Evolutionary conservation across 768 basidiomycete species (phyloP), one percentile per base, ranked within the genome.

Genomic region (Lyophyllum shimeji): DNA sequence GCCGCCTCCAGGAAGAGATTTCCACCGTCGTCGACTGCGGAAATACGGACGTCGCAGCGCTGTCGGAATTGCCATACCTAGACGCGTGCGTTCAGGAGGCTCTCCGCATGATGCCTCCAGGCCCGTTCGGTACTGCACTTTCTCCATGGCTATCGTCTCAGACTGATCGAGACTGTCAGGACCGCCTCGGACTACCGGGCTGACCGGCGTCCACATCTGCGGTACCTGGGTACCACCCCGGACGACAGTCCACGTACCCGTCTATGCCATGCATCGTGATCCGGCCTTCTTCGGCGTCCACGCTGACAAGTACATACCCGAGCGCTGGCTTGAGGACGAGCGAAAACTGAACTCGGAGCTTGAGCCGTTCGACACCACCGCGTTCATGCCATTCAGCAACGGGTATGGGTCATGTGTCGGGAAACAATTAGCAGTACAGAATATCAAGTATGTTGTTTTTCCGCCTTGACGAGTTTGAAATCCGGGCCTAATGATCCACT

Each of bases 371-470:
- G 18, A 17, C 48, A 6, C 20, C 20, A 20, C n/a, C n/a, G 31
- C 48, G n/a, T 49, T 31, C 17, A 49, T 49, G 20, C 48, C 48
- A 29, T 49, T 49, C 48, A 49, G 48, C 21, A 34, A 33, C 11
- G 48, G 48, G 24, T 49, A 49, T 49, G 48, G 48, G 18, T 29
- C 48, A 33, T 49, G 48, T 21, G 48, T 49, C 23, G 48, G 48
- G 20, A 29, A 34, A 9, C 48, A 34, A 34, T 31, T 49, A 3
- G 48, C 48, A 7, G 23, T 34, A 12, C 48, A 49, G 37, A 49
- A 49, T 11, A 49, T 49, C 27, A 49, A 49, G 48, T 49, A 49
- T 18, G 31, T 33, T 12, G 31, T 6, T 33, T 6, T 33, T 33
- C 6, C 12, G 31, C 31, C 12, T 33, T 12, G 31, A 33, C 31